These are phyloP conservation scores for Linum tenue DNA, from an alignment of 345 rosid genomes.

Conservation along the genomic window DNA sequence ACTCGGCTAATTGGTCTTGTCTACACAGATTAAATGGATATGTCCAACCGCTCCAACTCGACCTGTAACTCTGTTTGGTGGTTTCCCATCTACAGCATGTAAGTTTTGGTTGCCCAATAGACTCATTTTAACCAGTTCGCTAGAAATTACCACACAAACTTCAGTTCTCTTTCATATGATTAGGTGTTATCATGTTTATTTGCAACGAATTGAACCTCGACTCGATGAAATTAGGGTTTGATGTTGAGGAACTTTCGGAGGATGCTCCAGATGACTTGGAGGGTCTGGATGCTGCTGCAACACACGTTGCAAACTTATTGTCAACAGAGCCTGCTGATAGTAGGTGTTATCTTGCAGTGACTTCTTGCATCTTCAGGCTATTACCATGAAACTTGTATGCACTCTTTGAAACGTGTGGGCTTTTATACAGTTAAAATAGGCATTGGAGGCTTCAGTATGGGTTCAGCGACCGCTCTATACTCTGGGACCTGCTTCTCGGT, in stretches of 20 bases:
- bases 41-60: constrained; percentile 98
- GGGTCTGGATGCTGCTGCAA: constrained; percentile 88
- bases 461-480: constrained; percentile 82
- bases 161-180: neutral
- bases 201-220: constrained; percentile 6
- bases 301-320: constrained; percentile 84
- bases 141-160: neutral
- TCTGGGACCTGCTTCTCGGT: constrained; percentile 67
- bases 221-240: constrained; percentile 65
- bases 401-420: neutral
- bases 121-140: neutral
- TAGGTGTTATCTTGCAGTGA: constrained; percentile 31
- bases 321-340: constrained; percentile 91
- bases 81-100: constrained; percentile 98
- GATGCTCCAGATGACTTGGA: constrained; percentile 76
- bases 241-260: constrained; percentile 76
- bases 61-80: constrained; percentile 81
- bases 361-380: neutral
- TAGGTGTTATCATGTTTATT: constrained; percentile 1
- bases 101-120: constrained; percentile 26
- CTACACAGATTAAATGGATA: constrained; percentile 88
- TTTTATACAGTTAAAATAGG: constrained; percentile 73
- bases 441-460: constrained; percentile 99
- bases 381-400: neutral
- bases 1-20: neutral